These are phyloP conservation scores for Eucalyptus marginata DNA, from an alignment of 345 rosid species.

Conservation along the genomic window DNA sequence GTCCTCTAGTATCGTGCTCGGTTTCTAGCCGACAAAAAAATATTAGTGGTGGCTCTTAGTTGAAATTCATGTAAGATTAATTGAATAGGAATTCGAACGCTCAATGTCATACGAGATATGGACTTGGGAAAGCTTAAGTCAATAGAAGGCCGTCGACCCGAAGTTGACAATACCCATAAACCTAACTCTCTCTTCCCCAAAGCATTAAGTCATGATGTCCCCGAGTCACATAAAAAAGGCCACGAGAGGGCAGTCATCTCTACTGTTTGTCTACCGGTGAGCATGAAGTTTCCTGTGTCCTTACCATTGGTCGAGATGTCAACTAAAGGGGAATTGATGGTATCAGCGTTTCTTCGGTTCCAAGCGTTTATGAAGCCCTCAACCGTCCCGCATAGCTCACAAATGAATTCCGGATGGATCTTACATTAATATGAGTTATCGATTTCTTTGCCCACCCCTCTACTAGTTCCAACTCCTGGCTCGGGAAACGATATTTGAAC, in stretches of 20 bases:
- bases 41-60: no score
- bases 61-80: no score
- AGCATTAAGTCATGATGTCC: not conserved
- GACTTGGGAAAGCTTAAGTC: no score
- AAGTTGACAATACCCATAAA: no score
- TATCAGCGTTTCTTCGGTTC: not conserved
- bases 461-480: not conserved
- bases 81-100: no score
- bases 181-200: no score
- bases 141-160: rapidly evolving
- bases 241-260: not conserved
- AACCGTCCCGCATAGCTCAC: not conserved
- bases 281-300: not conserved
- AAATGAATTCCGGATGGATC: not conserved
- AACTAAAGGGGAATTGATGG: not conserved
- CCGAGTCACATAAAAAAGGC: not conserved
- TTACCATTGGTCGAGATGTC: not conserved
- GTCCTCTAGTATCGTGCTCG: rapidly evolving
- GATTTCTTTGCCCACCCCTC: no score
- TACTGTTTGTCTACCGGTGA: not conserved
- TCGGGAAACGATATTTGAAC: not conserved
- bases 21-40: no score
- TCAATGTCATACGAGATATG: no score
- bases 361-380: not conserved
- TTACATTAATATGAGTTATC: not conserved